Conservation (phyloP, 768 basidiomycete species). For the Mycena sanguinolenta region DNA sequence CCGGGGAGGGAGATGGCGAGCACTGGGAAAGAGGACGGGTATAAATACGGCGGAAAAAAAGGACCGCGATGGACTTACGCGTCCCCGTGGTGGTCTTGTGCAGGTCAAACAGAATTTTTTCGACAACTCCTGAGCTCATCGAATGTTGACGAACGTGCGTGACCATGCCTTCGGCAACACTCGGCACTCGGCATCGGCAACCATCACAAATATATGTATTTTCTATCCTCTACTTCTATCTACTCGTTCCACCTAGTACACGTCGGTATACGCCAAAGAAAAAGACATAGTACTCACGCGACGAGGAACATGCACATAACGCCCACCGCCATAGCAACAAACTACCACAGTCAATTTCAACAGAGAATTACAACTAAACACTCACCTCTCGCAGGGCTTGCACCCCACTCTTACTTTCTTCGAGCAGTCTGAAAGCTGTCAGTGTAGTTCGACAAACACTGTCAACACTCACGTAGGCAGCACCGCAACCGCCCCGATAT, state of each 20-base stretch:
- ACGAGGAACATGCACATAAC: slow-evolving; percentile 93
- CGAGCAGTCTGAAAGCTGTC: slow-evolving; percentile 70
- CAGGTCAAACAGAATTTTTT: slow-evolving; percentile 3
- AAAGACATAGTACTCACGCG: slow-evolving; percentile 71
- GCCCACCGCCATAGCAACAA: slow-evolving; percentile 92
- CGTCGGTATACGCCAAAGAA: slow-evolving; percentile 31
- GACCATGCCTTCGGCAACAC: background rate
- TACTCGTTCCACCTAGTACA: slow-evolving; percentile 87
- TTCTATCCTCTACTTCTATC: slow-evolving; percentile 38
- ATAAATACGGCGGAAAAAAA: slow-evolving; percentile 11
- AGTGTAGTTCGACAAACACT: background rate
- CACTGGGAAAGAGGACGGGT: slow-evolving; percentile 6
- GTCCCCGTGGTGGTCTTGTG: slow-evolving; percentile 26
- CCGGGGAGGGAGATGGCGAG: slow-evolving; percentile 3
- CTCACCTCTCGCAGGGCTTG: slow-evolving; percentile 93
- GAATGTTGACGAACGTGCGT: slow-evolving; percentile 2
- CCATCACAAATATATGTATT: background rate
- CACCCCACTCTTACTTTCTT: slow-evolving; percentile 88
- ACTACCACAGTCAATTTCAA: slow-evolving; percentile 60
- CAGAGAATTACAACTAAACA: background rate
- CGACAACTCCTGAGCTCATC: background rate
- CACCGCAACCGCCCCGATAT: slow-evolving; percentile 94
- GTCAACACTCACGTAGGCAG: slow-evolving; percentile 80
- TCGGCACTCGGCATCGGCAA: slow-evolving; percentile 7
- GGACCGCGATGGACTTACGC: slow-evolving; percentile 21